Conservation (phyloP, 768 basidiomycete species). For the Pleurotus salmoneostramineus region DNA sequence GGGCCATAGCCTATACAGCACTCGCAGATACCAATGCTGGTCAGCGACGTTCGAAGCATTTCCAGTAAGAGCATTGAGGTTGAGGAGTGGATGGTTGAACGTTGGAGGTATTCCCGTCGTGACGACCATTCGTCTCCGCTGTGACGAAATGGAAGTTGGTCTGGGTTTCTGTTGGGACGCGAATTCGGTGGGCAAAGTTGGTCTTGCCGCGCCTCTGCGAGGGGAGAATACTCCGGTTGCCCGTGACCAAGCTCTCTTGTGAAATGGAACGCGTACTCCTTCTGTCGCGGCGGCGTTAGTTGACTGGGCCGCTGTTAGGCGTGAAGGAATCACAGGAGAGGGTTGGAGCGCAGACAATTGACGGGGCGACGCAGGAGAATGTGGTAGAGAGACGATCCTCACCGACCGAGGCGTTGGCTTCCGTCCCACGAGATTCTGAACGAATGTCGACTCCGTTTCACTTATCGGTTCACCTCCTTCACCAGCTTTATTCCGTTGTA, state of each 20-base stretch:
- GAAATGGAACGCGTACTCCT: conserved; percentile 24
- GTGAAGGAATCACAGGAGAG: neutral
- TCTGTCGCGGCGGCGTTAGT: conserved; percentile 25
- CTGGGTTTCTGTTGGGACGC: conserved; percentile 2
- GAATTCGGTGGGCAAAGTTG: neutral
- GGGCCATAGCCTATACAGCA: conserved; percentile 71
- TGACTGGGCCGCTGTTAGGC: neutral
- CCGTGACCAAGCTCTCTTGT: conserved; percentile 54
- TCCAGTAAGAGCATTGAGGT: conserved; percentile 37
- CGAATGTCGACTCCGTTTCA: conserved; percentile 26
- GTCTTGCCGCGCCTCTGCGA: neutral
- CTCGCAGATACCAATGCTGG: conserved; percentile 30
- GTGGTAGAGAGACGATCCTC: conserved; percentile 71
- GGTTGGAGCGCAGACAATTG: neutral
- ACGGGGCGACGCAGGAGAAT: conserved; percentile 27
- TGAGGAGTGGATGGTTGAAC: conserved; percentile 65
- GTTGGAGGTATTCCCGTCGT: conserved; percentile 46
- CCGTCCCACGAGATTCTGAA: conserved; percentile 52
- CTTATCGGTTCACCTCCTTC: conserved; percentile 60
- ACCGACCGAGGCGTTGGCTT: conserved; percentile 79
- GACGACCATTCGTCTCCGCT: no score
- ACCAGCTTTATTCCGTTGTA: conserved; percentile 12
- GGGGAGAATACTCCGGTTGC: conserved; percentile 35
- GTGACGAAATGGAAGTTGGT: no score
- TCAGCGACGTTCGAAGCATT: no score